Percentiles rank a stretch among this genome's conserved stretches.
phyloP scores from a whole-genome alignment of 176 grass and related monocot species.

The Oryza coarctata region DNA sequence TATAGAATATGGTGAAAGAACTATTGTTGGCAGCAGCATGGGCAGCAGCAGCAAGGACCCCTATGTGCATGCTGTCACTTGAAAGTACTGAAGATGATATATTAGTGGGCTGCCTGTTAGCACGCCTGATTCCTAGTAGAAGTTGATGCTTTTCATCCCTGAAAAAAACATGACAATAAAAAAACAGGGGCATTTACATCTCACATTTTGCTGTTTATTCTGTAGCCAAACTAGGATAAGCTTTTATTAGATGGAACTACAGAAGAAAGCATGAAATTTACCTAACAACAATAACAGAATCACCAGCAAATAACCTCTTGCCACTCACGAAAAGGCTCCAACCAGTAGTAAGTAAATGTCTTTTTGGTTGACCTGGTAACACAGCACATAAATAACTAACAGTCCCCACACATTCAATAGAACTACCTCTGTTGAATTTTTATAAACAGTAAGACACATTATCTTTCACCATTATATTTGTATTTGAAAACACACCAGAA shows the following conservation, averaged over 20 bases:
- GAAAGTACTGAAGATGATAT: slow-evolving; percentile 94
- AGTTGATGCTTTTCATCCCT: slow-evolving; percentile 97
- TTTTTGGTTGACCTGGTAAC: slow-evolving; percentile 88
- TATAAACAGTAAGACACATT: background rate
- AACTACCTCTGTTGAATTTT: background rate
- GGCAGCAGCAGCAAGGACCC: slow-evolving; percentile 96
- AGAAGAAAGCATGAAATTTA: slow-evolving; percentile 22
- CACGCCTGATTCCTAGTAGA: slow-evolving; percentile 85
- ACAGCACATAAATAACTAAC: slow-evolving; percentile 17
- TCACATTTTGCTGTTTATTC: background rate
- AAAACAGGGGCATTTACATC: slow-evolving; percentile 17
- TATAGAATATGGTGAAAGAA: slow-evolving; percentile 98
- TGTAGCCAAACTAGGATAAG: background rate
- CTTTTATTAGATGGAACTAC: slow-evolving; percentile 14
- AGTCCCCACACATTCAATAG: background rate
- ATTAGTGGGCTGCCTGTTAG: slow-evolving; percentile 85
- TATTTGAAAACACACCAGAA: background rate
- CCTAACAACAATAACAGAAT: slow-evolving; percentile 99
- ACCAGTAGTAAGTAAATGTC: slow-evolving; percentile 95
- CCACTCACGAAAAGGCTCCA: slow-evolving; percentile 98
- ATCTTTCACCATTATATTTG: background rate
- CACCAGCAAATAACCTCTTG: slow-evolving; percentile 92
- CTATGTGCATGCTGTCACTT: slow-evolving; percentile 99
- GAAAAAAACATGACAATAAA: slow-evolving; percentile 16
- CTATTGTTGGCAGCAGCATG: slow-evolving; percentile 95